Evolutionary conservation across 2,329 filamentous ascomycete genomes (phyloP).

Genomic region (Colletotrichum lupini): DNA sequence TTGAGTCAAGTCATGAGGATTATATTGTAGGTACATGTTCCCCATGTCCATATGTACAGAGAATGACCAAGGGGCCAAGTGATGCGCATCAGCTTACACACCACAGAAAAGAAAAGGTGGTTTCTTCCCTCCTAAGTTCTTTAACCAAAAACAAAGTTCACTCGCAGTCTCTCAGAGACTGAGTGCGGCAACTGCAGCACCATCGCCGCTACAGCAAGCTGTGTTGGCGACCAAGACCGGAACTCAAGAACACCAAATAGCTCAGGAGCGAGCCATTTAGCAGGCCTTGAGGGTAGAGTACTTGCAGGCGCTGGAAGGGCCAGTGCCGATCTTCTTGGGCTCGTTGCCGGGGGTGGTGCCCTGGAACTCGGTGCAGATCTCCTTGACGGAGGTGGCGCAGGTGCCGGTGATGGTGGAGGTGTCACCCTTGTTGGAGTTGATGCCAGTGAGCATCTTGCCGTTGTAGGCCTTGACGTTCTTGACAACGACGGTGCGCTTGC

Average conservation of each 20-base stretch:
- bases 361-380: slow-evolving; percentile 37
- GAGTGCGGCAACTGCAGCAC: background rate
- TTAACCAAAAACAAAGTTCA: slow-evolving; percentile 24
- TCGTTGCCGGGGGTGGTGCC: slow-evolving; percentile 35
- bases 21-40: slow-evolving; percentile 31
- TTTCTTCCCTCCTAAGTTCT: slow-evolving; percentile 19
- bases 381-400: slow-evolving; percentile 36
- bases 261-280: slow-evolving; percentile 23
- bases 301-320: slow-evolving; percentile 19
- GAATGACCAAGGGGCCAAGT: slow-evolving; percentile 27
- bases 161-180: slow-evolving; percentile 18
- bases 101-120: slow-evolving; percentile 24
- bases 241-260: background rate
- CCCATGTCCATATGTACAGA: slow-evolving; percentile 31
- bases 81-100: slow-evolving; percentile 32
- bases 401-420: slow-evolving; percentile 35
- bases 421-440: slow-evolving; percentile 38
- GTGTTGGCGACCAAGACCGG: background rate
- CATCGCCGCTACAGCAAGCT: background rate
- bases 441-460: slow-evolving; percentile 36
- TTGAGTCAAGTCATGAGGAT: slow-evolving; percentile 20
- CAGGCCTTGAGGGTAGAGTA: slow-evolving; percentile 32
- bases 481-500: slow-evolving; percentile 34
- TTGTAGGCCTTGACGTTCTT: slow-evolving; percentile 38
- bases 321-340: slow-evolving; percentile 32